Percentiles rank a stretch among this genome's conserved stretches.
These are phyloP conservation scores for Begonia masoniana DNA, from an alignment of 306 rosid species.

Conservation along the genomic window DNA sequence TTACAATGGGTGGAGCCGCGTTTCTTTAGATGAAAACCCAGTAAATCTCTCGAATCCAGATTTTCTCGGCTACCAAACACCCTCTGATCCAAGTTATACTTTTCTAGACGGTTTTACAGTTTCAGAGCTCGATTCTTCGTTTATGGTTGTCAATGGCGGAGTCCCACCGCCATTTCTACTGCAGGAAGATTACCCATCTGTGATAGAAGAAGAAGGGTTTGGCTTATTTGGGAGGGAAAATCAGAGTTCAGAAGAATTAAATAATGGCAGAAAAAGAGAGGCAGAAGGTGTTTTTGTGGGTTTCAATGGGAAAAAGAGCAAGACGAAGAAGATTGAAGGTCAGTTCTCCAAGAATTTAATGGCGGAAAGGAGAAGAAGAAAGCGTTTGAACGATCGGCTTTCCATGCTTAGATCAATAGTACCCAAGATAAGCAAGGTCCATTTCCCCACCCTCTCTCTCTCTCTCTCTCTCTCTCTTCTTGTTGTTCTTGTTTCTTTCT, in stretches of 20 bases:
- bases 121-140: conserved; percentile 34
- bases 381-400: conserved; percentile 70
- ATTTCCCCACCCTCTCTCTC: no score
- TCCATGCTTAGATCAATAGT: conserved; percentile 90
- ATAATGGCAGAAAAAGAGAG: conserved; percentile 44
- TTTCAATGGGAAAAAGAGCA: conserved; percentile 38
- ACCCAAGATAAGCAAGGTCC: conserved; percentile 88
- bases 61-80: conserved; percentile 38
- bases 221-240: conserved; percentile 11
- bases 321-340: conserved; percentile 55
- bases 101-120: conserved; percentile 29
- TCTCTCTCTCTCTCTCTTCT: no score
- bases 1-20: conserved; percentile 42
- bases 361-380: conserved; percentile 87
- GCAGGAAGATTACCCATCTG: conserved; percentile 7
- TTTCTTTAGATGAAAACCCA: conserved; percentile 43
- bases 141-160: no score
- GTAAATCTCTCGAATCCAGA: conserved; percentile 32
- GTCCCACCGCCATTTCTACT: conserved; percentile 21
- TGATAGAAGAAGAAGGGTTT: conserved; percentile 40
- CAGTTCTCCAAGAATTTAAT: conserved; percentile 88
- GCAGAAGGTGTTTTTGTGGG: conserved; percentile 41
- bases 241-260: no score
- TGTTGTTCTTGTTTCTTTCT: no score
- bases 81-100: conserved; percentile 48